These are phyloP conservation scores for Candida coleopterorum DNA, from an alignment of 805 yeast genomes.

Conservation along the genomic window DNA sequence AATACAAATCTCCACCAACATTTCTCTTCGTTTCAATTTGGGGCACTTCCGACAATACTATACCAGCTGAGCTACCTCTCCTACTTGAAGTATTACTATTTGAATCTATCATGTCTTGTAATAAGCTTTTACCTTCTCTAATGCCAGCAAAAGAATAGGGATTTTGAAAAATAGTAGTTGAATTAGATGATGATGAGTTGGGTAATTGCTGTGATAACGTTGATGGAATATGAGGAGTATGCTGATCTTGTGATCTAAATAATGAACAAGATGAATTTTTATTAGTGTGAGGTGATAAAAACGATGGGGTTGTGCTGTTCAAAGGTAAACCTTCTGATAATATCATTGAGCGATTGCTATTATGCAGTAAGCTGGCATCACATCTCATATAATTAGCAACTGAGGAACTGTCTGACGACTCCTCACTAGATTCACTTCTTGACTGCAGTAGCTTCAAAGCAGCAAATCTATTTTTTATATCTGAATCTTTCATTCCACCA, in stretches of 20 bases:
- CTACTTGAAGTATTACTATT: conserved; percentile 20
- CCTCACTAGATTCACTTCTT: conserved; percentile 28
- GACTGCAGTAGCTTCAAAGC: conserved; percentile 21
- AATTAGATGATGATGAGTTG: conserved; percentile 8
- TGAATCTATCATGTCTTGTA: conserved; percentile 32
- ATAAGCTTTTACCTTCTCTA: conserved; percentile 21
- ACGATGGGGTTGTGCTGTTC: conserved; percentile 12
- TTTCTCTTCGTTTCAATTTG: conserved; percentile 42
- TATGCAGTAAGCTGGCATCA: not conserved
- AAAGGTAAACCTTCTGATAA: conserved; percentile 25
- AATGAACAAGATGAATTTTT: not conserved
- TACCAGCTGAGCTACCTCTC: conserved; percentile 26
- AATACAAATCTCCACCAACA: conserved; percentile 41
- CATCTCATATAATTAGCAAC: conserved; percentile 8
- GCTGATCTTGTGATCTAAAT: not conserved
- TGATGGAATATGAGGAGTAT: conserved; percentile 16
- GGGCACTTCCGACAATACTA: conserved; percentile 29
- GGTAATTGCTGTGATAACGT: conserved; percentile 14
- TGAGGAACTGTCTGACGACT: conserved; percentile 17
- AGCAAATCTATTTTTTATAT: conserved; percentile 17
- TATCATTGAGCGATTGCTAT: conserved; percentile 24
- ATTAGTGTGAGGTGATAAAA: not conserved
- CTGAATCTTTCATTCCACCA: conserved; percentile 20
- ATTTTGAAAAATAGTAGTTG: conserved; percentile 11
- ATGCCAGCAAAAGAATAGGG: conserved; percentile 19